Evolutionary conservation across 1,284 basidiomycete species (phyloP).

Genomic region (Irpex lacteus): DNA sequence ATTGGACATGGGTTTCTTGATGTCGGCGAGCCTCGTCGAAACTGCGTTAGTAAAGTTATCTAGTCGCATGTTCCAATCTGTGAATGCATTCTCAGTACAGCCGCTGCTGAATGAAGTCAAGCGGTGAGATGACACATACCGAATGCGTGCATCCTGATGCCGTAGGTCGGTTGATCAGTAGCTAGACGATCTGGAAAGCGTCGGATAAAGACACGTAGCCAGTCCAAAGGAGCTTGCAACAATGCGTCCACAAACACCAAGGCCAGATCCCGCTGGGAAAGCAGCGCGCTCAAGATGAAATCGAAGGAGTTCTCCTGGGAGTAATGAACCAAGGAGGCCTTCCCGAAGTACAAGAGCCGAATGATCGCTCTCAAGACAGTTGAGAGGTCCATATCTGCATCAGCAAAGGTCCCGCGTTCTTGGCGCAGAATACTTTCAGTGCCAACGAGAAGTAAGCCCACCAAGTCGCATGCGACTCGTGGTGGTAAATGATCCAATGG

Average conservation of each 20-base stretch:
- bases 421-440: background rate
- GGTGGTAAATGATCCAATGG: background rate
- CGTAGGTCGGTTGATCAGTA: background rate
- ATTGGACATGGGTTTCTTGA: background rate
- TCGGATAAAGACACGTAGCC: background rate
- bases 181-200: background rate
- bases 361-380: background rate
- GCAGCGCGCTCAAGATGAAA: background rate
- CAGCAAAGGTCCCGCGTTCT: background rate
- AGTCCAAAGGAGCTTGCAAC: background rate
- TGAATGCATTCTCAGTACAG: background rate
- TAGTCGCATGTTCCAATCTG: background rate
- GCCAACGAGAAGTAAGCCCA: background rate
- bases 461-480: background rate
- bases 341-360: background rate
- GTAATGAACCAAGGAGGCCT: background rate
- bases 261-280: background rate
- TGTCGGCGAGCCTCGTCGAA: background rate
- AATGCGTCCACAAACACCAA: background rate
- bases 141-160: background rate
- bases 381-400: background rate
- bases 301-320: background rate
- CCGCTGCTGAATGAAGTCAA: background rate
- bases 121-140: background rate
- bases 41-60: background rate